Percentiles rank a stretch among this genome's conserved stretches.
phyloP scores from a whole-genome alignment of 2,329 filamentous ascomycete species.

The Cordyceps tenuipes region DNA sequence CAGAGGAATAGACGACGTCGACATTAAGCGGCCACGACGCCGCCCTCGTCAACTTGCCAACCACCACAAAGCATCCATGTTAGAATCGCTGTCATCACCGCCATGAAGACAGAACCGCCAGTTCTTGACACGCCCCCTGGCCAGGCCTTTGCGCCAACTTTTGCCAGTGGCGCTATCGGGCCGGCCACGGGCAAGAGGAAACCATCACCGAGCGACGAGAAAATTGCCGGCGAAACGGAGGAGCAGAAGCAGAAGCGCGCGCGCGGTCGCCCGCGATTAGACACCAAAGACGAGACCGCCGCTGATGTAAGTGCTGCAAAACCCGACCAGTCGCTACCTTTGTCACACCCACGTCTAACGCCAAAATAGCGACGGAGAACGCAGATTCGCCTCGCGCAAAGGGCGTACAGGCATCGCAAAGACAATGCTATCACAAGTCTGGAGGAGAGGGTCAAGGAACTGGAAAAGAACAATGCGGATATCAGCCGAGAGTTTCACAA shows the following conservation, averaged over 20 bases:
- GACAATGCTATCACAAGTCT: slow-evolving; percentile 70
- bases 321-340: neutral
- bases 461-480: slow-evolving; percentile 62
- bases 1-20: neutral
- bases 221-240: slow-evolving; percentile 24
- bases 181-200: slow-evolving; percentile 16
- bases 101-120: slow-evolving; percentile 7
- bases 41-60: neutral
- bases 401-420: slow-evolving; percentile 78
- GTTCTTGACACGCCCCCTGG: neutral
- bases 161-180: neutral
- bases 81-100: neutral
- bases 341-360: slow-evolving; percentile 17
- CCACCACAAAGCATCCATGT: neutral
- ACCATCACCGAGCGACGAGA: slow-evolving; percentile 15
- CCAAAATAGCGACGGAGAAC: slow-evolving; percentile 61
- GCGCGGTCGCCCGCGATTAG: slow-evolving; percentile 65
- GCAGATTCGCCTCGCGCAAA: slow-evolving; percentile 78
- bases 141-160: neutral
- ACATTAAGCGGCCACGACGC: neutral
- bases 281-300: slow-evolving; percentile 69
- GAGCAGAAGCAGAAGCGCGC: slow-evolving; percentile 49
- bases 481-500: slow-evolving; percentile 65
- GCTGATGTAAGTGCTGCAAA: slow-evolving; percentile 56
- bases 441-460: slow-evolving; percentile 58